These are phyloP conservation scores for Teunomyces barrocoloradensis DNA, from an alignment of 805 yeast genomes.

Conservation along the genomic window DNA sequence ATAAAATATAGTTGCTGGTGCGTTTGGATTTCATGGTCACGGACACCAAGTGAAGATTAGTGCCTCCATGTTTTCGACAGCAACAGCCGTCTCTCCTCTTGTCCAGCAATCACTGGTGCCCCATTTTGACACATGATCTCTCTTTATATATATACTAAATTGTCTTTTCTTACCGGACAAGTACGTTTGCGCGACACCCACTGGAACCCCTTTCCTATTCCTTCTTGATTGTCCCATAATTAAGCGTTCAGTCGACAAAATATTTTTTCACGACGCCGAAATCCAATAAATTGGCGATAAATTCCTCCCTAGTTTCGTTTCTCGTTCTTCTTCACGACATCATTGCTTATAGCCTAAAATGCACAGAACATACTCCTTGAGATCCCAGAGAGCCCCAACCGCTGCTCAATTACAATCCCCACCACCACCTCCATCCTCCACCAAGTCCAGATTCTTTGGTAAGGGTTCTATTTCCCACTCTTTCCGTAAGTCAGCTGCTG, in stretches of 20 bases:
- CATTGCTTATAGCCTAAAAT: slow-evolving; percentile 29
- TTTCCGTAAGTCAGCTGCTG: slow-evolving; percentile 82
- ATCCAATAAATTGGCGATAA: slow-evolving; percentile 4
- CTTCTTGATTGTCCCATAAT: slow-evolving; percentile 1
- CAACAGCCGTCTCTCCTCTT: background rate
- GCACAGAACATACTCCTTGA: slow-evolving; percentile 84
- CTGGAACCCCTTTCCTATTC: background rate
- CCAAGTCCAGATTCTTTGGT: slow-evolving; percentile 73
- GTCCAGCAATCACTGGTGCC: background rate
- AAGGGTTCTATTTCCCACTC: slow-evolving; percentile 64
- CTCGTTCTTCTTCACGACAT: slow-evolving; percentile 5
- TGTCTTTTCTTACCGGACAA: background rate
- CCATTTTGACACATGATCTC: background rate
- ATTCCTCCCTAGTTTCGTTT: background rate
- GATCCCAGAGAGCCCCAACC: slow-evolving; percentile 77
- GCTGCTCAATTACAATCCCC: slow-evolving; percentile 79
- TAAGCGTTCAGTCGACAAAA: slow-evolving; percentile 1
- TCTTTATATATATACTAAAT: background rate
- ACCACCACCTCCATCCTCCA: slow-evolving; percentile 76
- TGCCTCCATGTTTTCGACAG: background rate
- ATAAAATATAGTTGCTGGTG: slow-evolving; percentile 2
- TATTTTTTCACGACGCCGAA: slow-evolving; percentile 2
- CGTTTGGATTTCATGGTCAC: slow-evolving; percentile 2
- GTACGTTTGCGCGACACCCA: background rate
- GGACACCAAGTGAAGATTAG: slow-evolving; percentile 1